Evolutionary conservation across 768 basidiomycete species (phyloP), one percentile per base, ranked within the genome.

Genomic region (Daedaleopsis nitida): DNA sequence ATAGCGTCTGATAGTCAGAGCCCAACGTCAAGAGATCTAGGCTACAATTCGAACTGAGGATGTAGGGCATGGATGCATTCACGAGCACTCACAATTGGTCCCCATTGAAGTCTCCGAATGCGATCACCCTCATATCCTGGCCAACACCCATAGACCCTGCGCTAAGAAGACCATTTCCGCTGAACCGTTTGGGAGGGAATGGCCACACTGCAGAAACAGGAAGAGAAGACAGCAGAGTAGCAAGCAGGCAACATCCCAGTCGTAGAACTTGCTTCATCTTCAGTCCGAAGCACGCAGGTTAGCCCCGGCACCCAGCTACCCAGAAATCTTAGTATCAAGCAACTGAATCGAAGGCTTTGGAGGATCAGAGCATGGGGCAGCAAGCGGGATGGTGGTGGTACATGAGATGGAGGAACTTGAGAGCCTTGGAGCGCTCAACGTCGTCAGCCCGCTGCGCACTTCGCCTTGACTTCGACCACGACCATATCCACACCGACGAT

Each of bases 21-120:
- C 79, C 86, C 48, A 97, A 78, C n/a, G 84, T 80, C 47, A 98
- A 76, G 4, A 94, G 75, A 74, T 98, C 96, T 63, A 93, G 72
- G 66, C 95, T 97, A 68, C 24, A 47, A 21, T 56, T 50, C n/a
- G 24, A 21, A 61, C 10, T 19, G 43, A 8, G 35, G 48, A 43
- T 27, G 34, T 47, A 52, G 35, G 52, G 54, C 50, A 34, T 34
- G 32, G 32, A 47, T 16, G 38, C 51, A 24, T 54, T n/a, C 5
- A 60, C 14, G 13, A n/a, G 14, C 19, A 77, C 92, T 71, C 72
- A 97, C 94, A 92, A 91, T 72, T 98, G 95, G 74, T 98, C 94
- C 5, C 92, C 95, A 72, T 98, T 87, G 74, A 96, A 96, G 77
- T 99, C 96, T 35, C 95, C 97, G 68, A 93, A 92, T 9, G 95